phyloP scores from a whole-genome alignment of 306 rosid species.

The Lathyrus oleraceus region DNA sequence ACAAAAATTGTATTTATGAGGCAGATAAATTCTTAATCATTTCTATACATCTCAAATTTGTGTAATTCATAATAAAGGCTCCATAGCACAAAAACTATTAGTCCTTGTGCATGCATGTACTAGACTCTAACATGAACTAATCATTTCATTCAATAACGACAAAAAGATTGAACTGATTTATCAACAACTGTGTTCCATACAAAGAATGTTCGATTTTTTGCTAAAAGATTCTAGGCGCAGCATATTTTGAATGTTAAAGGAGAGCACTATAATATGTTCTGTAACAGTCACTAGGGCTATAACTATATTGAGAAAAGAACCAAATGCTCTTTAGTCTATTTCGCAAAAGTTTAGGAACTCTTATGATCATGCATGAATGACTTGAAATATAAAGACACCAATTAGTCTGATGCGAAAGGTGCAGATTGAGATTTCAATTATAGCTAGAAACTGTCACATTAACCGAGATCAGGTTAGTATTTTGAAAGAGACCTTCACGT shows the following conservation, averaged over 20 bases:
- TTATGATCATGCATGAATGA: not conserved
- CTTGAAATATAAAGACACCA: not conserved
- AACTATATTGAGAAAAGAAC: slow-evolving; percentile 34
- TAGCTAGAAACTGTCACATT: not conserved
- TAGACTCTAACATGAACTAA: slow-evolving; percentile 1
- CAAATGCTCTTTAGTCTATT: slow-evolving; percentile 10
- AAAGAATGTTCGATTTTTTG: slow-evolving; percentile 31
- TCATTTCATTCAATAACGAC: slow-evolving; percentile 24
- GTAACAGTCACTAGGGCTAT: slow-evolving; percentile 1
- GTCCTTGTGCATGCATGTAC: slow-evolving; percentile 24
- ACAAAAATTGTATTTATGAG: no score
- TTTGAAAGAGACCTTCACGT: slow-evolving; percentile 36
- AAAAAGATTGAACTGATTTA: not conserved
- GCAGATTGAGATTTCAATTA: slow-evolving; percentile 5
- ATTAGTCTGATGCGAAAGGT: slow-evolving; percentile 29
- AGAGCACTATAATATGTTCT: not conserved
- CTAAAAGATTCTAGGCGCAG: slow-evolving; percentile 32
- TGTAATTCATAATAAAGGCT: no score
- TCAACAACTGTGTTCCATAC: slow-evolving; percentile 22
- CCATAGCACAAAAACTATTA: not conserved
- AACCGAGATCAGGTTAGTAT: slow-evolving; percentile 10
- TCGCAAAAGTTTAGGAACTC: slow-evolving; percentile 28
- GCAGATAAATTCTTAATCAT: no score
- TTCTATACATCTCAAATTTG: no score
- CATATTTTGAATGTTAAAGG: slow-evolving; percentile 18